Base-by-base conservation (phyloP, 768 basidiomycete genomes). In the Xerocomus potaroensis region DNA sequence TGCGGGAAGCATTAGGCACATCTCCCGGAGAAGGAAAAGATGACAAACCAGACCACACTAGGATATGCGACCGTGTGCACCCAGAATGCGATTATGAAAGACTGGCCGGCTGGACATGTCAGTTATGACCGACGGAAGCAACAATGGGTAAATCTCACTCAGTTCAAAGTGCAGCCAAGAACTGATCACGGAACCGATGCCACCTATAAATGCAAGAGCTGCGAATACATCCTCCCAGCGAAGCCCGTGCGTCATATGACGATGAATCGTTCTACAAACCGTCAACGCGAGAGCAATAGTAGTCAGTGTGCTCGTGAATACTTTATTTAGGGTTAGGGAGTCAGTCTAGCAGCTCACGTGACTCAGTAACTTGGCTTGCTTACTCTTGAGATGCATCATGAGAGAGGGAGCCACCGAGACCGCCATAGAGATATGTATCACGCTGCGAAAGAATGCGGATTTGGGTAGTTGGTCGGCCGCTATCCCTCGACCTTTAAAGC, bases 161-260 rank as follows among this genome's bases (percentile, higher is more conserved):
- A 43, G 34, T 24, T 50, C 36, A 8, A 48, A 36, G 10, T 35
- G 35, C n/a, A 36, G n/a, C 56, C 56, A 57, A 23, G 46, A 39
- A 4, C 31, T 26, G 31, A 48, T 38, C 15, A 48, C 12, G 26
- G 30, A 60, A 10, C 44, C 27, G 22, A 45, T 36, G 14, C 50
- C 22, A 10, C 41, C 41, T 14, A 39, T 21, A 26, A 18, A 10
- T 31, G 45, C 57, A 30, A 49, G 26, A 3, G 30, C n/a, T 8
- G 43, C 49, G 12, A 37, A 51, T n/a, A 18, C 36, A 37, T 61
- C 61, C 24, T 63, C 61, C 51, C 55, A 61, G 49, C 58, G 42
- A 27, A 57, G 35, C 12, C 11, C 44, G 19, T 31, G 43, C 6
- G 7, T 47, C 35, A 8, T 23, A 30, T 40, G 41, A 36, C 43